These are phyloP conservation scores for Avena atlantica DNA, from an alignment of 176 grass and related monocot genomes.

Conservation along the genomic window DNA sequence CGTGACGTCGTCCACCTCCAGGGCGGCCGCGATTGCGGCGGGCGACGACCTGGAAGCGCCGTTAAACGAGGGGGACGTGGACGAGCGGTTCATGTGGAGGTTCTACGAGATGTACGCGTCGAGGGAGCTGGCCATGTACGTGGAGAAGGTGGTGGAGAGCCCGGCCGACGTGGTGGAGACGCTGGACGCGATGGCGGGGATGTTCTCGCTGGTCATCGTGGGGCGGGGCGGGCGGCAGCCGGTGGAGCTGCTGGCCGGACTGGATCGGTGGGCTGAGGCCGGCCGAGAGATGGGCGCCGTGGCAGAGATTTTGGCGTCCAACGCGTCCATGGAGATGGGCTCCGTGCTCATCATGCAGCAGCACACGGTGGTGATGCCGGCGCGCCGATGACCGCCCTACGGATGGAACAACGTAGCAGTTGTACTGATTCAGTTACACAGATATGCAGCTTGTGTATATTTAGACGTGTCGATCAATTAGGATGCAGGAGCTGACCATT, in stretches of 20 bases:
- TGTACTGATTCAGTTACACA: not conserved
- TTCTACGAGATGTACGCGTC: conserved; percentile 56
- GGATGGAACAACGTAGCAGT: not conserved
- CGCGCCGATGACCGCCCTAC: not conserved
- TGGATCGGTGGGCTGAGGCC: conserved; percentile 48
- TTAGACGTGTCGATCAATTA: conserved; percentile 37
- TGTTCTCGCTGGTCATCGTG: conserved; percentile 60
- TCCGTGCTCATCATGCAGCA: conserved; percentile 65
- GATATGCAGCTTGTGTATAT: conserved; percentile 47
- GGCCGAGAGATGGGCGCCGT: conserved; percentile 48
- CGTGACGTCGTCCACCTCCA: conserved; percentile 22
- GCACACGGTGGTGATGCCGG: conserved; percentile 38
- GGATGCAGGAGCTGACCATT: not conserved
- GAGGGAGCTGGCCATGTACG: conserved; percentile 56
- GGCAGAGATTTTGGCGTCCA: conserved; percentile 54
- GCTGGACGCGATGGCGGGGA: conserved; percentile 52
- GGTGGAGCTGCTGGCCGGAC: conserved; percentile 38
- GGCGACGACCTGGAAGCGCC: not conserved
- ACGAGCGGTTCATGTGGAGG: conserved; percentile 56
- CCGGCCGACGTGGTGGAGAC: conserved; percentile 54
- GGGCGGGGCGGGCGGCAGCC: conserved; percentile 51
- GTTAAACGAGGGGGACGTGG: conserved; percentile 26
- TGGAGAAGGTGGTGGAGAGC: conserved; percentile 63
- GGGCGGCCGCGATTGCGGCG: not conserved
- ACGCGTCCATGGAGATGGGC: conserved; percentile 53